Conservation (phyloP, 2,329 filamentous ascomycete species). For the Fusarium sp. region DNA sequence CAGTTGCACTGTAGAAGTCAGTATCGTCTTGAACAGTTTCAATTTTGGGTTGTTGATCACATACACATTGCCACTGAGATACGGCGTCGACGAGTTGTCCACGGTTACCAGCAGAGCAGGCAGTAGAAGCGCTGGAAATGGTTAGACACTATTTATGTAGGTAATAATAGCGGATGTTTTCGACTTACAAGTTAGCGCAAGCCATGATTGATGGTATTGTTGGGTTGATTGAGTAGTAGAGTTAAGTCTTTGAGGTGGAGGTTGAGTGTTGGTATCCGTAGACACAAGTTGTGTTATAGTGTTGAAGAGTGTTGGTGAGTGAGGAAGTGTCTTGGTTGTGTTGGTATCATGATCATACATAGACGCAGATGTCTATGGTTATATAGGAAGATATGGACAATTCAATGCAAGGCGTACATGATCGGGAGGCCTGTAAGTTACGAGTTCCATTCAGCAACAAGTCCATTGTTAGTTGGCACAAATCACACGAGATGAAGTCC, state of each 20-base stretch:
- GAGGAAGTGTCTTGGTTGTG: not conserved
- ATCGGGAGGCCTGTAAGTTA: not conserved
- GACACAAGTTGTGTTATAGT: not conserved
- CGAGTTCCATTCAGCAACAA: not conserved
- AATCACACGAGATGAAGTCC: not conserved
- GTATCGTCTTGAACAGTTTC: not conserved
- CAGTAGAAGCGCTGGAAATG: not conserved
- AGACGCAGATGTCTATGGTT: not conserved
- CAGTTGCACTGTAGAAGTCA: constrained; percentile 15
- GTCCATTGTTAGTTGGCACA: constrained; percentile 1
- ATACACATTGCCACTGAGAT: constrained; percentile 18
- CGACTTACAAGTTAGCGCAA: constrained; percentile 2
- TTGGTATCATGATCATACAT: not conserved
- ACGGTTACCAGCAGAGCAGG: constrained; percentile 1
- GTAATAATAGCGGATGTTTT: no score
- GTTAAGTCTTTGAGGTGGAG: no score
- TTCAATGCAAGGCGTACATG: not conserved
- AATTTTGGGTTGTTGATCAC: not conserved
- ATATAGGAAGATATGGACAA: not conserved
- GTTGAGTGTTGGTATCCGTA: not conserved
- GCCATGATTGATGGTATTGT: constrained; percentile 7
- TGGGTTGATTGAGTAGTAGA: not conserved
- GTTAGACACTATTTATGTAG: not conserved
- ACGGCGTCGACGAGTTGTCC: not conserved
- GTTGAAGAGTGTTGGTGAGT: not conserved